Evolutionary conservation across 441 rosid species (phyloP), one percentile per base, ranked within the genome.

Genomic region (Brassica hybrid): DNA sequence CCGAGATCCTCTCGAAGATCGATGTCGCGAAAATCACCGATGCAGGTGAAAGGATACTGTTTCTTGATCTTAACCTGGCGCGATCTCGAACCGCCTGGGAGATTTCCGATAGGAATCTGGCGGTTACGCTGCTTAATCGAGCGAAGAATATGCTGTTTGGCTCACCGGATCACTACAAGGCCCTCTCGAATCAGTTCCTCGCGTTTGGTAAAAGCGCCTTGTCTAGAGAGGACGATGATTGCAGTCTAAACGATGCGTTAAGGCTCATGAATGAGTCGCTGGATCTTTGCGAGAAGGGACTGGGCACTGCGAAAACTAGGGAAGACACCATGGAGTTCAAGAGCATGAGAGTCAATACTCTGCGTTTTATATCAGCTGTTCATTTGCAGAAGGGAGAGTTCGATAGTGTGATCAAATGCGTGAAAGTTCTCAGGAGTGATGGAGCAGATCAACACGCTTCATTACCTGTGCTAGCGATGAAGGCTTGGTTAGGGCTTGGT

Each of bases 41-140:
- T 25, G 64, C 84, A 0, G 96, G 86, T 48, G 96, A 91, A 86
- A 88, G 83, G 71, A 93, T 82, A 69, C 71, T 95, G 76, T 69
- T 91, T 8, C 74, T 95, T 5, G 95, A 95, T 74, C 71, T 95
- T 14, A 89, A 93, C 60, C 76, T 93, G 69, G 96, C 97, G 27
- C 85, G 99, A 82, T 88, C 99, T 76, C 85, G 91, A 63, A 86
- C 95, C 19, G 94, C 98, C 6, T 95, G 98, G 98, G 95, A 91
- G 64, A 57, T 75, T 36, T 83, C 87, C 4, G 97, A 95, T 54
- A 67, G 81, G 76, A 92, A 90, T 82, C 85, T 91, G 48, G 97
- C 98, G 14, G 65, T 91, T 12, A 89, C 86, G 30, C 80, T 95
- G 38, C 85, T 95, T 6, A 88, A 84, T 77, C 88, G 99, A 18